Evolutionary conservation across 2,329 filamentous ascomycete genomes (phyloP), one percentile per base, ranked within the genome.

Genomic region (Penicillium sp.): DNA sequence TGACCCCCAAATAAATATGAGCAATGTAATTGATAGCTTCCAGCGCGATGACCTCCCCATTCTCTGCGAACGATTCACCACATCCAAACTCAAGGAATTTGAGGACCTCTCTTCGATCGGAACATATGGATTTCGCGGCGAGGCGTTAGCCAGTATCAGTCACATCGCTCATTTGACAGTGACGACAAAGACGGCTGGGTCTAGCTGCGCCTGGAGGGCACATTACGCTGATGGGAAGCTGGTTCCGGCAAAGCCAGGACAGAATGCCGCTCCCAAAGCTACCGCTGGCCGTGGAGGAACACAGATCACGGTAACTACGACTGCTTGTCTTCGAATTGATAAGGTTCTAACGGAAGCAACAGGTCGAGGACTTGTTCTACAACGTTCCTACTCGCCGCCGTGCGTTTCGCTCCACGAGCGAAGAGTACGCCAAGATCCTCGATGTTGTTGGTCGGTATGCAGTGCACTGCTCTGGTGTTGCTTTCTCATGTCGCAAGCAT

Each of bases 401-500:
- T 59, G 94, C 95, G 10, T 99, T 99, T 66, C 85, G 94, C 36
- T 97, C 92, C 13, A 77, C 89, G 16, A 89, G 91, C 33, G 94
- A 99, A 66, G 95, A 99, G 69, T 97, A 95, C 76, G 91, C 95
- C 65, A 99, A 97, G 74, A 96, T 99, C 50, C 85, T 97, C 24
- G 94, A 99, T 68, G 85, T 96, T 68, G 88, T 97, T 8, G 91
- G 94, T 13, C 86, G 90, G 39, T 97, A 99, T 73, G 90, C 94
- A 25, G 83, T 99, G 9, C 94, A 99, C 70, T 96, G 92, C 68
- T 77, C 83, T 48, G 86, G 88, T n/a, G 91, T 99, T 11, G 89
- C 89, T 1, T 97, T 99, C 69, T 92, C 91, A 3, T 97, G 94
- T 76, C 96, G 96, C 70, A 99, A 97, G 72, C 87, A 94, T 59